Evolutionary conservation across 345 rosid genomes (phyloP).

Genomic region (Angophora floribunda): DNA sequence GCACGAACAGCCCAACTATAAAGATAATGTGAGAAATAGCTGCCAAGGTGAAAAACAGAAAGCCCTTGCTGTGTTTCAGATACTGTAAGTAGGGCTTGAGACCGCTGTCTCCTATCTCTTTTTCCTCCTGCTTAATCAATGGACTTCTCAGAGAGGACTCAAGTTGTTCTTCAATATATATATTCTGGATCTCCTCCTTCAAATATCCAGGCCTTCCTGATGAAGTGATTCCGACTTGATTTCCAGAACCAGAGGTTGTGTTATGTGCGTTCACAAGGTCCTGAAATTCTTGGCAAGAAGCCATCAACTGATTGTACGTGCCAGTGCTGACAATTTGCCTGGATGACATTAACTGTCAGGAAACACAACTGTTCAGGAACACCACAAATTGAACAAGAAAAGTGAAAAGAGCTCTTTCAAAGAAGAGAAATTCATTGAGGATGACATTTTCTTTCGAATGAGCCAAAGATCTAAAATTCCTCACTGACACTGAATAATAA

Average conservation of each 20-base stretch:
- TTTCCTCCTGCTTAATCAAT: conserved; percentile 43
- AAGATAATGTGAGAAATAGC: conserved; percentile 2
- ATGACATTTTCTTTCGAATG: not conserved
- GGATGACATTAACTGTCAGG: conserved; percentile 31
- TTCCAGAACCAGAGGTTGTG: conserved; percentile 5
- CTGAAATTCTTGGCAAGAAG: conserved; percentile 23
- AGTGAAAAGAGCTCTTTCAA: not conserved
- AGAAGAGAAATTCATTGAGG: not conserved
- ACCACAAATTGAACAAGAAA: not conserved
- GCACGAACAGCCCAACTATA: conserved; percentile 10
- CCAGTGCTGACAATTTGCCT: conserved; percentile 30
- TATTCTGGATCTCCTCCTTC: conserved; percentile 17
- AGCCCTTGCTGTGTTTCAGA: conserved; percentile 18
- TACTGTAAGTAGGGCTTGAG: conserved; percentile 43
- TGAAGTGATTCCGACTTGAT: not conserved
- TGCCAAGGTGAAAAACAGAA: conserved; percentile 13
- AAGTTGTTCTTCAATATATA: not conserved
- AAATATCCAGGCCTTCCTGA: not conserved
- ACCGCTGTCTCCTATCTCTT: conserved; percentile 40
- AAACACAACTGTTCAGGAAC: not conserved
- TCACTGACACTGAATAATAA: not conserved
- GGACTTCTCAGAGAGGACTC: conserved; percentile 14
- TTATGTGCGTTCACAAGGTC: conserved; percentile 45
- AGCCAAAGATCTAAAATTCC: not conserved
- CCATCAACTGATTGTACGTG: conserved; percentile 25